These are phyloP conservation scores for Biscogniauxia marginata DNA, from an alignment of 2,329 filamentous ascomycete species.

Conservation along the genomic window DNA sequence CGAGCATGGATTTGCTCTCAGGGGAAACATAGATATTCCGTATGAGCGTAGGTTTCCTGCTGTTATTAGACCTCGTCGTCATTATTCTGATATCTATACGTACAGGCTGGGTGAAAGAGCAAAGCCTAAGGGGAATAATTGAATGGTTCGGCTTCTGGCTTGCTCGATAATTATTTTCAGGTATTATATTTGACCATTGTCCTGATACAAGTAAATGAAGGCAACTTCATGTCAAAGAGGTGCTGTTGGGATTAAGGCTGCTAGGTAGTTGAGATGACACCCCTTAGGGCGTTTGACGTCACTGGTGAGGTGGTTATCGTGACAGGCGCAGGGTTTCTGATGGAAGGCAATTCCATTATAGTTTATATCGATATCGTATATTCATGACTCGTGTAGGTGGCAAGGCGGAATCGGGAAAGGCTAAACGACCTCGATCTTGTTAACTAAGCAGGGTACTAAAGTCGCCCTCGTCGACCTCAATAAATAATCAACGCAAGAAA, in stretches of 20 bases:
- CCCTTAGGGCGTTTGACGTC: slow-evolving; percentile 26
- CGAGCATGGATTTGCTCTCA: slow-evolving; percentile 62
- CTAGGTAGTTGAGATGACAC: slow-evolving; percentile 12
- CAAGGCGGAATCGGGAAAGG: slow-evolving; percentile 31
- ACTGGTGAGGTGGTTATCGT: slow-evolving; percentile 33
- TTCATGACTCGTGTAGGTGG: neutral
- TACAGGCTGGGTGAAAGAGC: slow-evolving; percentile 32
- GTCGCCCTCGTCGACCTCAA: slow-evolving; percentile 29
- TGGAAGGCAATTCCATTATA: slow-evolving; percentile 20
- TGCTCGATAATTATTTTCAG: slow-evolving; percentile 1
- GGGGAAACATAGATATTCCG: slow-evolving; percentile 47
- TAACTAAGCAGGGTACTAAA: slow-evolving; percentile 28
- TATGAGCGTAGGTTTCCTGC: slow-evolving; percentile 37
- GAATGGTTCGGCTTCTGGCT: slow-evolving; percentile 33
- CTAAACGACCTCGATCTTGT: slow-evolving; percentile 28
- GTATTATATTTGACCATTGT: too few species aligned
- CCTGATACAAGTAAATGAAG: too few species aligned
- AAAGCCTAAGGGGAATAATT: slow-evolving; percentile 27
- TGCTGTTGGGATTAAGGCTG: too few species aligned
- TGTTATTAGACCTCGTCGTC: neutral
- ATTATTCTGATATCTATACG: neutral
- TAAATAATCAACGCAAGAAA: slow-evolving; percentile 25
- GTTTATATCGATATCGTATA: neutral
- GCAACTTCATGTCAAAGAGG: too few species aligned
- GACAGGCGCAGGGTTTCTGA: slow-evolving; percentile 31